Conservation (phyloP, 768 basidiomycete species). For the Strobilomyces confusus region DNA sequence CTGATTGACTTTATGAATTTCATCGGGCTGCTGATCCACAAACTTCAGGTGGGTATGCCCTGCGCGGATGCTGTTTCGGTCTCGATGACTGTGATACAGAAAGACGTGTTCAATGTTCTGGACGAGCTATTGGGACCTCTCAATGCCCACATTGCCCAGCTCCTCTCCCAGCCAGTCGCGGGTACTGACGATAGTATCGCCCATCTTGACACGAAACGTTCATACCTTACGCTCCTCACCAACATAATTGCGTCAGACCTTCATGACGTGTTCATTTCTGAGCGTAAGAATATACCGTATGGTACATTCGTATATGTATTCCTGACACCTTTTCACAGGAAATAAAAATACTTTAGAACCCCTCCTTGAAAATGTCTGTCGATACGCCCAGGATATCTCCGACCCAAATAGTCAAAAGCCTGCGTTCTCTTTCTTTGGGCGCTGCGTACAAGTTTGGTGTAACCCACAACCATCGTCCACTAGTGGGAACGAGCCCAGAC, state of each 20-base stretch:
- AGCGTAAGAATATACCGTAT: constrained; percentile 50
- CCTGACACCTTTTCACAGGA: constrained; percentile 33
- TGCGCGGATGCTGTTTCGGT: background rate
- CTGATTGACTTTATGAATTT: constrained; percentile 95
- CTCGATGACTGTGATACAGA: constrained; percentile 38
- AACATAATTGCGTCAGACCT: constrained; percentile 78
- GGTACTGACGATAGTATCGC: constrained; percentile 85
- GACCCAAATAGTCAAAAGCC: constrained; percentile 76
- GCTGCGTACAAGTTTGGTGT: constrained; percentile 67
- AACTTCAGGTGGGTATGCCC: constrained; percentile 63
- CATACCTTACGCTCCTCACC: constrained; percentile 81
- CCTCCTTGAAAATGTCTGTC: constrained; percentile 70
- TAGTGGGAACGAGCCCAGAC: constrained; percentile 32
- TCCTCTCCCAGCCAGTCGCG: constrained; percentile 75
- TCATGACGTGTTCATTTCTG: constrained; percentile 81
- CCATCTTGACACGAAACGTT: constrained; percentile 80
- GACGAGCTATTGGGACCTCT: constrained; percentile 89
- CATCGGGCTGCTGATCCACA: constrained; percentile 85
- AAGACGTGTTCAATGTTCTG: constrained; percentile 81
- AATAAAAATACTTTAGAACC: constrained; percentile 67
- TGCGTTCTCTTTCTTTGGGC: constrained; percentile 75
- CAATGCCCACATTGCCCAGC: constrained; percentile 70
- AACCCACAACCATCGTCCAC: constrained; percentile 39
- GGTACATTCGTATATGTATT: background rate
- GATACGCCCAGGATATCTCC: constrained; percentile 67